A percentile compares a stretch with the other conserved stretches of the same genome.
Evolutionary conservation across 257 asterid genomes (phyloP).

Genomic region (Osmanthus fragrans): DNA sequence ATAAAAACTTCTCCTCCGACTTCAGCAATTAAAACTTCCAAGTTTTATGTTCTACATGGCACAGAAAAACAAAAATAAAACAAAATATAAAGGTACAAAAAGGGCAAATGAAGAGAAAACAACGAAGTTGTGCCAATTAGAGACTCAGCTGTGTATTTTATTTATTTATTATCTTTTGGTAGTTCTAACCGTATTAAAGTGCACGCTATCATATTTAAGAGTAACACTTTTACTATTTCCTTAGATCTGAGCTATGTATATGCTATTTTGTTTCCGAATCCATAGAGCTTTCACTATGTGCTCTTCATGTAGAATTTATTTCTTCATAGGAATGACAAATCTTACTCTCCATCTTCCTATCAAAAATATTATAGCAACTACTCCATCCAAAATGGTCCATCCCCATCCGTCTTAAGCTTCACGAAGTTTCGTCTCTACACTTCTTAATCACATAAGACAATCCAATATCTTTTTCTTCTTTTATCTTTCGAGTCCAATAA

Average conservation of each 20-base stretch:
- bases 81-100: too few relatives aligned
- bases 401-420: neutral
- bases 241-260: too few relatives aligned
- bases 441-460: neutral
- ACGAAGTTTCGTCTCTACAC: neutral
- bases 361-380: neutral
- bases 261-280: too few relatives aligned
- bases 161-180: neutral
- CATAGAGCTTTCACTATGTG: neutral
- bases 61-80: too few relatives aligned
- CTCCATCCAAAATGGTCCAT: neutral
- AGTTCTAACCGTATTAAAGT: neutral
- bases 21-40: neutral
- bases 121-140: neutral
- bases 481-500: too few relatives aligned
- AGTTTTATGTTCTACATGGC: neutral
- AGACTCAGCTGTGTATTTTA: neutral
- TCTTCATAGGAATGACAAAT: neutral
- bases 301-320: neutral
- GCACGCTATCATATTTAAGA: neutral
- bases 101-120: neutral
- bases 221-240: too few relatives aligned
- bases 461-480: neutral
- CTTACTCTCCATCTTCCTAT: neutral
- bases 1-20: neutral